Base-by-base conservation (phyloP, 169 alveolate genomes). In the Plasmodium fragile region DNA sequence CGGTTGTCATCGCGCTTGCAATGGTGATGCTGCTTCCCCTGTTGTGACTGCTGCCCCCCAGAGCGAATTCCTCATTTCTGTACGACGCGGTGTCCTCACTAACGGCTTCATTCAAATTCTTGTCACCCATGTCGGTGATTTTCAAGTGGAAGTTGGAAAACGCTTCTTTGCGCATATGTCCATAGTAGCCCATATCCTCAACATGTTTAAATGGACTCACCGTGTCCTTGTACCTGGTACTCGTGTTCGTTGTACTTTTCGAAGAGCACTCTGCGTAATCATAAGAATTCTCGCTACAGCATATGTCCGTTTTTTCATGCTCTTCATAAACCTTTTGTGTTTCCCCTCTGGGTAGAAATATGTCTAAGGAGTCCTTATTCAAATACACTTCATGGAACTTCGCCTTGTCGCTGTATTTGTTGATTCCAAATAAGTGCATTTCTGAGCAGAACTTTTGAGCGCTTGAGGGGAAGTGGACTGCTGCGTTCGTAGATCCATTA, bases 371-470 rank as follows among this genome's bases (percentile, higher is more conserved):
- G 16, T 71, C 55, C 8, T 84, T 39, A 41, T 72, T 84, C 41
- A 84, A 25, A 28, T 84, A 84, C 10, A 34, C 25, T 2, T 45
- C 77, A 59, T 84, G 93, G 13, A 84, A 84, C 36, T 49, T 32
- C n/a, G 78, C 53, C 18, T 30, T 72, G 30, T 72, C 83, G 8
- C n/a, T 49, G 28, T 84, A 45, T 13, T 84, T 84, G 18, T 43
- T 43, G 34, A 84, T 73, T 13, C 80, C 93, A 25, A 73, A 84
- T 4, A 84, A 5, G 16, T 72, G 93, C 53, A 84, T 49, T 84
- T 84, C 93, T 5, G 93, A 84, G 36, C 93, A 84, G 30, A 84
- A 84, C 1, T 32, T 25, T 32, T 22, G 34, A 3, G 75, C 0
- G 36, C 36, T 65, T 1, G 75, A 13, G 41, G 36, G 13, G 75